Percentiles rank a stretch among this genome's conserved stretches.
phyloP scores from a whole-genome alignment of 1,284 basidiomycete species.

The Amylostereum areolatum region DNA sequence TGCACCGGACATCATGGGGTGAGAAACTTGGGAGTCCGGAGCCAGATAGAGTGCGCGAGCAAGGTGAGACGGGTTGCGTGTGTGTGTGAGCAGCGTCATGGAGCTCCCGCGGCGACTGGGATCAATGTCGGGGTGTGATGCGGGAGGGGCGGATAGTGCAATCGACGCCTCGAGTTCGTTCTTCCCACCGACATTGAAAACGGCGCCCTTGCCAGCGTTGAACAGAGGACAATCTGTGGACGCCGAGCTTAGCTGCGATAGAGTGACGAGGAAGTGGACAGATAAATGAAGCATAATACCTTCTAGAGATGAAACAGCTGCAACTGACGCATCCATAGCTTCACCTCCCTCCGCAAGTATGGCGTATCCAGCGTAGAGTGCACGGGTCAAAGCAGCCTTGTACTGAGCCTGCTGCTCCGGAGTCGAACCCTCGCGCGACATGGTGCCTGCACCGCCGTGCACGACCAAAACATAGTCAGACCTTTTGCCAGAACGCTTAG shows the following conservation, averaged over 20 bases:
- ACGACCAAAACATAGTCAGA: slow-evolving; percentile 55
- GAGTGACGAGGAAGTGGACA: background rate
- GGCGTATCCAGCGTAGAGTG: slow-evolving; percentile 58
- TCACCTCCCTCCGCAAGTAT: slow-evolving; percentile 63
- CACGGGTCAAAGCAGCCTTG: slow-evolving; percentile 44
- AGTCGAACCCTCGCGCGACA: slow-evolving; percentile 53
- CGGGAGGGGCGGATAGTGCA: slow-evolving; percentile 71
- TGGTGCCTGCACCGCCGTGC: slow-evolving; percentile 75
- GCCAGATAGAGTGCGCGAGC: slow-evolving; percentile 64
- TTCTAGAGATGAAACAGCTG: slow-evolving; percentile 71
- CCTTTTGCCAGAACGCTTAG: background rate
- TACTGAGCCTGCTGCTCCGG: slow-evolving; percentile 57
- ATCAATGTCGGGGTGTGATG: slow-evolving; percentile 54
- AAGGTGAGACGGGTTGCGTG: slow-evolving; percentile 71
- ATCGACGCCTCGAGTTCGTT: slow-evolving; percentile 77
- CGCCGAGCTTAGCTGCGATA: background rate
- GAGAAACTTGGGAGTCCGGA: slow-evolving; percentile 46
- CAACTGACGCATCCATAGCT: slow-evolving; percentile 77
- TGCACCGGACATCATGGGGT: slow-evolving; percentile 64
- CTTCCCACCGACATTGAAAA: slow-evolving; percentile 77
- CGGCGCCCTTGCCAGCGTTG: slow-evolving; percentile 74
- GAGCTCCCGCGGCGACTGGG: slow-evolving; percentile 55
- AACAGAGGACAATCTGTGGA: slow-evolving; percentile 66
- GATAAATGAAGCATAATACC: slow-evolving; percentile 31
- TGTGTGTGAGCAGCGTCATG: slow-evolving; percentile 58